Conservation (phyloP, 176 grass and related monocot genomes). For the Oryza glaberrima region DNA sequence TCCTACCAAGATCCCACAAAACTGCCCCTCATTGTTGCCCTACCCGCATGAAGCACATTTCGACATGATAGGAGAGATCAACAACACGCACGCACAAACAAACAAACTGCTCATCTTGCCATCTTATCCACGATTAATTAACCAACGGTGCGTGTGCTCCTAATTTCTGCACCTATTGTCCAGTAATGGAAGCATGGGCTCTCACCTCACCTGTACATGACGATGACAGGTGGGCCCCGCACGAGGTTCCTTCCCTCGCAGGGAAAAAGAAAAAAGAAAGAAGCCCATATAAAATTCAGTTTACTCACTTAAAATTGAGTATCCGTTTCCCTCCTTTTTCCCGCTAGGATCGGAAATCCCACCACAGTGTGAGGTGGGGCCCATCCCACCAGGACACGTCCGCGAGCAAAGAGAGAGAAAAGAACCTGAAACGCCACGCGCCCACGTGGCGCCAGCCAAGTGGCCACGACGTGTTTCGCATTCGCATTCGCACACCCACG, state of each 20-base stretch:
- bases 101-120: neutral
- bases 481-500: neutral
- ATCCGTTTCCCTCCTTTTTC: too few relatives aligned
- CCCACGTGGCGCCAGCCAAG: neutral
- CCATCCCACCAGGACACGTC: neutral
- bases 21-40: neutral
- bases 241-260: too few relatives aligned
- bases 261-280: neutral
- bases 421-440: neutral
- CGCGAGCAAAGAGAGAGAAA: too few relatives aligned
- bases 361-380: neutral
- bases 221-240: neutral
- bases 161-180: neutral
- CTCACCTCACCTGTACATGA: neutral
- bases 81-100: neutral
- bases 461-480: neutral
- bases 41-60: slow-evolving; percentile 19
- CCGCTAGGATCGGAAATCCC: too few relatives aligned
- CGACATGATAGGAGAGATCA: neutral
- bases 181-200: neutral
- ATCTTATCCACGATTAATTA: neutral
- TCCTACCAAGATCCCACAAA: slow-evolving; percentile 26
- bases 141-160: neutral
- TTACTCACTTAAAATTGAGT: too few relatives aligned
- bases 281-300: too few relatives aligned